These are phyloP conservation scores for Aspergillus caelatus DNA, from an alignment of 2,329 filamentous ascomycete genomes.

Conservation along the genomic window DNA sequence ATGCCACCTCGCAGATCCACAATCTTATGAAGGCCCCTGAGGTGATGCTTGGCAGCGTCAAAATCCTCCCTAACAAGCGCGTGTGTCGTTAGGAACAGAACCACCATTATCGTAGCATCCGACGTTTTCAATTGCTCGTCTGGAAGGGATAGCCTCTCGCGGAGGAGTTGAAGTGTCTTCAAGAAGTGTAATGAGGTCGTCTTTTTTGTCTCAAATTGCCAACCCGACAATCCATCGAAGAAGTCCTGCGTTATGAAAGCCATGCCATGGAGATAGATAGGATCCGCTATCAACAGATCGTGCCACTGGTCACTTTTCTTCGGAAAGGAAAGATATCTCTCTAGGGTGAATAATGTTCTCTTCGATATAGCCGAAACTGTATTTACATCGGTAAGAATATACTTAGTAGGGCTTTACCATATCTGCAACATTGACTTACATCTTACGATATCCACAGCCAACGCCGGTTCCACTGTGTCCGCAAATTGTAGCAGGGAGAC, in stretches of 20 bases:
- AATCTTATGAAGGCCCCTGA: slow-evolving; percentile 43
- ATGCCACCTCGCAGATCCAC: slow-evolving; percentile 43
- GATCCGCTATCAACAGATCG: slow-evolving; percentile 35
- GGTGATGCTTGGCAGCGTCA: slow-evolving; percentile 2
- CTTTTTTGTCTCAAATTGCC: neutral
- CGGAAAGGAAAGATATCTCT: neutral
- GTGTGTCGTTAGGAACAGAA: neutral
- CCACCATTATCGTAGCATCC: slow-evolving; percentile 3
- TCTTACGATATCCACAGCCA: neutral
- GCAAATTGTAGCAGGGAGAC: neutral
- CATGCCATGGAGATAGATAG: slow-evolving; percentile 41
- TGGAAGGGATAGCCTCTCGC: neutral
- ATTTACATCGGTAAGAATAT: neutral
- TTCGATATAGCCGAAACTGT: slow-evolving; percentile 7
- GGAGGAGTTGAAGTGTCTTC: slow-evolving; percentile 4
- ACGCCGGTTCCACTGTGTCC: neutral
- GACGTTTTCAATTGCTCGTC: neutral
- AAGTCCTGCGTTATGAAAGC: slow-evolving; percentile 39
- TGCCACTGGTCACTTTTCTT: slow-evolving; percentile 27
- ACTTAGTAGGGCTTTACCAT: no score
- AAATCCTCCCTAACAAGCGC: neutral
- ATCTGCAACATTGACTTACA: neutral
- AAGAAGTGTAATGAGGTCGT: neutral
- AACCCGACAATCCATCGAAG: slow-evolving; percentile 27
- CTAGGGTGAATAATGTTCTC: neutral